phyloP scores from a whole-genome alignment of 495 filamentous ascomycete genomes.

The Lepidopterella palustris region DNA sequence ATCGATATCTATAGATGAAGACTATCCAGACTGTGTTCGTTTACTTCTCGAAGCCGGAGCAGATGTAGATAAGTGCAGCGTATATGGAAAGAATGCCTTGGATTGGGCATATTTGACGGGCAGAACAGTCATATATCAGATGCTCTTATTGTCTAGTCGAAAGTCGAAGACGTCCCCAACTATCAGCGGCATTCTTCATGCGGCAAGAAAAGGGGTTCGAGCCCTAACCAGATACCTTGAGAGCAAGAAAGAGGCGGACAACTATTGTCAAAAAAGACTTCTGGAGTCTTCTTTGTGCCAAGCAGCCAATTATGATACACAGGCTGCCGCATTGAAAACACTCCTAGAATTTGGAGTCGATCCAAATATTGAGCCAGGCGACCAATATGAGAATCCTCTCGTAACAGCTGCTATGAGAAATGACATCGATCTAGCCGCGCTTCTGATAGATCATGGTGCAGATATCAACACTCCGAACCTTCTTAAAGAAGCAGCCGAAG shows the following conservation, averaged over 20 bases:
- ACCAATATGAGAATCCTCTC: neutral
- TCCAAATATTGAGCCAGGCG: neutral
- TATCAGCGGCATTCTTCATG: neutral
- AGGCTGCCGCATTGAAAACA: neutral
- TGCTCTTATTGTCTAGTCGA: neutral
- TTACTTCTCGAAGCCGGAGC: neutral
- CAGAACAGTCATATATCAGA: neutral
- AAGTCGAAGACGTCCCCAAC: neutral
- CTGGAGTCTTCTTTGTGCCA: neutral
- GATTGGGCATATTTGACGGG: neutral
- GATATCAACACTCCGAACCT: neutral
- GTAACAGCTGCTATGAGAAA: neutral
- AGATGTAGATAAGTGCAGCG: neutral
- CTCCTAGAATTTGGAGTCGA: neutral
- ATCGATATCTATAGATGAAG: neutral
- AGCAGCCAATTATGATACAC: neutral
- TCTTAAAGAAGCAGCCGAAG: neutral
- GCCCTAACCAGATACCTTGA: neutral
- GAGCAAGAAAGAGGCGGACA: neutral
- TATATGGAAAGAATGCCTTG: neutral
- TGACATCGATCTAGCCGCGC: neutral
- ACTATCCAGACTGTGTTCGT: neutral
- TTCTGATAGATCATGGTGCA: neutral
- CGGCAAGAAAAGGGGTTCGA: neutral
- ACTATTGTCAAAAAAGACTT: neutral